Evolutionary conservation across 2,329 filamentous ascomycete species (phyloP), one percentile per base, ranked within the genome.

Genomic region (Didymellaceae sp.): DNA sequence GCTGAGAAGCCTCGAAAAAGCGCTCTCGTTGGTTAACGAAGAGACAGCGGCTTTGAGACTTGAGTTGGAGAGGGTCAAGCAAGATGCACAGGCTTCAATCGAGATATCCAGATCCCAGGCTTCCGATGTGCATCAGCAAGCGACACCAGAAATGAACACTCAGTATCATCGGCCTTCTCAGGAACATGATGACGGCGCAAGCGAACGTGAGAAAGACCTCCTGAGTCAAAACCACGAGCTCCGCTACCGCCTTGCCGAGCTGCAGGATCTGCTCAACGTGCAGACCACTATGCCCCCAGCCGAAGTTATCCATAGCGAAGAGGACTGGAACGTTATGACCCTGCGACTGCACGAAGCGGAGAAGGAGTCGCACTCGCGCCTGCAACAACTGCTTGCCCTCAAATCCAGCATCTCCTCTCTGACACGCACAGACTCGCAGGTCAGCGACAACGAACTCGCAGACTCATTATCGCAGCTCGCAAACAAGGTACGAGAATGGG

Each of bases 401-500:
- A 90, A 90, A 77, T 84, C 85, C 60, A 89, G 83, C 76, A 86
- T 90, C 49, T 88, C 87, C 62, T 83, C 80, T 17, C 84, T 82
- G 55, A 88, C 86, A 8, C 77, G 85, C 24, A 77, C 80, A 40
- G 83, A 84, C 22, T 82, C 82, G 17, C 82, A 86, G 54, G 71
- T 77, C 35, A 86, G 84, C 54, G 88, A 91, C 62, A 85, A 87
- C 68, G 83, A 85, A 9, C 82, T 90, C 65, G 81, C 77, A 2
- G 83, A 87, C 41, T 78, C 79, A 8, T 83, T 88, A 77, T 77
- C 80, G 40, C 78, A 81, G 49, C 68, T 90, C 37, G 82, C 83
- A 16, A 87, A 89, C 61, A 82, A 86, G 18, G 72, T 89, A 59
- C 86, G 90, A 73, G 89, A 90, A 61, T 91, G 87, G 87, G 82